Evolutionary conservation across 116 monocot species (phyloP).

Genomic region (Cymodocea nodosa): DNA sequence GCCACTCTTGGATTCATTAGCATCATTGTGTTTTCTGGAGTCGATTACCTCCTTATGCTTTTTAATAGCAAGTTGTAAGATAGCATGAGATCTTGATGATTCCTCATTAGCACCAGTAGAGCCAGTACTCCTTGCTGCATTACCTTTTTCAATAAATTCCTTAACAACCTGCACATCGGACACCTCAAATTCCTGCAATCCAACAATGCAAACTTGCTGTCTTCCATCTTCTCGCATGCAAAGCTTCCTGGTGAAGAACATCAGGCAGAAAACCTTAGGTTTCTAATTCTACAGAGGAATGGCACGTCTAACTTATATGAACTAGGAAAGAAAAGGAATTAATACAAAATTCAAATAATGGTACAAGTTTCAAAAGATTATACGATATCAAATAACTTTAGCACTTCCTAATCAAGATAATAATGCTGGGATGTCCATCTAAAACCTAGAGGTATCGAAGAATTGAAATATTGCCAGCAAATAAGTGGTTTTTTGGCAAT

Average conservation of each 20-base stretch:
- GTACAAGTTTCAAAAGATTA: no score
- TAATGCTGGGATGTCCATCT: no score
- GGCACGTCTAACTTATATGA: no score
- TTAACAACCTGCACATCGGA: constrained; percentile 92
- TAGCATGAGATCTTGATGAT: constrained; percentile 97
- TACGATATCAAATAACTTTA: no score
- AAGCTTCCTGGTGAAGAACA: constrained; percentile 59
- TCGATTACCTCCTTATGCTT: constrained; percentile 70
- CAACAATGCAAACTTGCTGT: constrained; percentile 99
- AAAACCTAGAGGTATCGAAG: no score
- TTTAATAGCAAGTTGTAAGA: constrained; percentile 87
- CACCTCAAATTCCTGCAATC: constrained; percentile 97
- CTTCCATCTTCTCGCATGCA: constrained; percentile 97
- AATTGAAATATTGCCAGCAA: no score
- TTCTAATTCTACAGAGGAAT: no score
- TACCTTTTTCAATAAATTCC: constrained; percentile 96
- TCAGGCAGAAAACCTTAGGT: not conserved
- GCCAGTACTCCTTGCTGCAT: constrained; percentile 86
- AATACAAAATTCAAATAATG: no score
- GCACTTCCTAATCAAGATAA: no score
- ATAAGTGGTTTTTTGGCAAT: no score
- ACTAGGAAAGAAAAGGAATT: no score
- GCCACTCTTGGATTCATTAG: constrained; percentile 45
- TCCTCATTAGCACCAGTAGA: constrained; percentile 99
- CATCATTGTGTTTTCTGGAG: constrained; percentile 47